Conservation (phyloP, 192 early-diverging fungal species). For the Dimargaris cristalligena region DNA sequence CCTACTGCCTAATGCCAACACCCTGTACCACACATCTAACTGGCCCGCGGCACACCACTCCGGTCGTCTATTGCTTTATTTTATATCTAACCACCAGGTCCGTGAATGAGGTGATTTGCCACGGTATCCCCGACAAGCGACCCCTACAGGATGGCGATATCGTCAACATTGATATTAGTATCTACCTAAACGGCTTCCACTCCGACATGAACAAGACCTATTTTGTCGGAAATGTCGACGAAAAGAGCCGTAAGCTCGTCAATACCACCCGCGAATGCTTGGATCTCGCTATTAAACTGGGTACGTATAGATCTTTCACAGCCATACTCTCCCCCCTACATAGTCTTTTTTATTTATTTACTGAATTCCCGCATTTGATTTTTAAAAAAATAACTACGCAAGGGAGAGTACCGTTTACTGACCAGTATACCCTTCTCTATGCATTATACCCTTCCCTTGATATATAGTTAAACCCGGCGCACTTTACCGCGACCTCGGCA, state of each 20-base stretch:
- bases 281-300: slow-evolving; percentile 77
- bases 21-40: too few relatives aligned
- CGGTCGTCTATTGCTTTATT: too few relatives aligned
- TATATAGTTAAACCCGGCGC: slow-evolving; percentile 70
- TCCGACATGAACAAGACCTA: slow-evolving; percentile 90
- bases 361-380: too few relatives aligned
- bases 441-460: slow-evolving; percentile 7
- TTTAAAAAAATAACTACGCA: too few relatives aligned
- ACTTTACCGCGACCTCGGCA: slow-evolving; percentile 83
- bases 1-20: background rate
- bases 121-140: slow-evolving; percentile 93
- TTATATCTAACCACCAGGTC: slow-evolving; percentile 11
- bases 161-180: slow-evolving; percentile 80
- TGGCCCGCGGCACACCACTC: too few relatives aligned
- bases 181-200: slow-evolving; percentile 86
- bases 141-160: slow-evolving; percentile 90
- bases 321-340: too few relatives aligned
- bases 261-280: slow-evolving; percentile 71
- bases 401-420: too few relatives aligned
- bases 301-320: too few relatives aligned
- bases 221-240: slow-evolving; percentile 78
- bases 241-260: slow-evolving; percentile 50
- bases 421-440: too few relatives aligned
- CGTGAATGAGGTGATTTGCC: slow-evolving; percentile 90
- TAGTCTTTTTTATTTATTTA: too few relatives aligned